A percentile compares a stretch with the other conserved stretches of the same genome.
Evolutionary conservation across 1,139 yeast species (phyloP).

Genomic region (Saccharomyces hybrid): DNA sequence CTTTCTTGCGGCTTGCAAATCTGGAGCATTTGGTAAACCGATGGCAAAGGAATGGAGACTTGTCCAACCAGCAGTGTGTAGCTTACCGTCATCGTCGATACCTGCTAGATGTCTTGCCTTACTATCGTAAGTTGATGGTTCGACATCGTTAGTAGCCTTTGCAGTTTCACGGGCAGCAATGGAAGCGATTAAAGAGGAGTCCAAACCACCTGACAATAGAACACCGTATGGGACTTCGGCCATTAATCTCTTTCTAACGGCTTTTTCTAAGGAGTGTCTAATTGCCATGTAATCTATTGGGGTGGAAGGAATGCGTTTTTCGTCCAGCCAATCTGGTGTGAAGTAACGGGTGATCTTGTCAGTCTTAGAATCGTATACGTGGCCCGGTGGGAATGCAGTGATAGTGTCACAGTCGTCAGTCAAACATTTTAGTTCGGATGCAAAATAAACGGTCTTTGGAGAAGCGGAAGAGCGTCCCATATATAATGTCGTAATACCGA

Average conservation of each 20-base stretch:
- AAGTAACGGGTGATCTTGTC: slow-evolving; percentile 80
- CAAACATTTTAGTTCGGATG: slow-evolving; percentile 89
- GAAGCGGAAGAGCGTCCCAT: slow-evolving; percentile 72
- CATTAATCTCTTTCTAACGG: slow-evolving; percentile 98
- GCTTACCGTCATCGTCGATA: slow-evolving; percentile 78
- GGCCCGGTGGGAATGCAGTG: slow-evolving; percentile 96
- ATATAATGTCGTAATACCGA: slow-evolving; percentile 92
- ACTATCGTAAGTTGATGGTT: slow-evolving; percentile 34
- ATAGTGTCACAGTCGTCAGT: slow-evolving; percentile 90
- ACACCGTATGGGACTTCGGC: slow-evolving; percentile 99
- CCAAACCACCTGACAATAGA: slow-evolving; percentile 90
- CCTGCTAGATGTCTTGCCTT: slow-evolving; percentile 68
- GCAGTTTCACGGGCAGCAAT: slow-evolving; percentile 94
- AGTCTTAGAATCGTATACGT: slow-evolving; percentile 84
- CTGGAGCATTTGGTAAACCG: slow-evolving; percentile 97
- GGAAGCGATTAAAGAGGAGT: slow-evolving; percentile 90
- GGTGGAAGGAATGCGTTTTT: slow-evolving; percentile 56
- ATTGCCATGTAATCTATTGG: slow-evolving; percentile 65
- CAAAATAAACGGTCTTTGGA: slow-evolving; percentile 77
- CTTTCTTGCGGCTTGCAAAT: slow-evolving; percentile 88
- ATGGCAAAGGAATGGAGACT: slow-evolving; percentile 91
- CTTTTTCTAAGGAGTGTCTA: slow-evolving; percentile 78
- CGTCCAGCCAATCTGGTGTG: slow-evolving; percentile 93
- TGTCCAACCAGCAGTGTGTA: slow-evolving; percentile 73
- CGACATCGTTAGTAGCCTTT: slow-evolving; percentile 51